Conservation (phyloP, 208 protist species). For the Leishmania major region DNA sequence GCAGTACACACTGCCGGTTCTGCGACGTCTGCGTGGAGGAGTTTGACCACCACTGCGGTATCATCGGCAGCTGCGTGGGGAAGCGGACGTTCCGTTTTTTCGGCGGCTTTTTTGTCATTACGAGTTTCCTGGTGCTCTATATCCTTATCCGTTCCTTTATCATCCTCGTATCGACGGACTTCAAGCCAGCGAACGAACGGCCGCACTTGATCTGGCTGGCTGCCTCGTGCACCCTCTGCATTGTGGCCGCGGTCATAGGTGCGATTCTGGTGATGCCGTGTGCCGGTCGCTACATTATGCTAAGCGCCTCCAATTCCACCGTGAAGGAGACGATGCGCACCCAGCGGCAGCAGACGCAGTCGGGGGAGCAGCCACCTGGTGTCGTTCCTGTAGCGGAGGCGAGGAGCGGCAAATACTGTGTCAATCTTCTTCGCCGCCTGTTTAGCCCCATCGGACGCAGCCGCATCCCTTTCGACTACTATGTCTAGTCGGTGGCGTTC, state of each 20-base stretch:
- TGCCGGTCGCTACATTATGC: slow-evolving; percentile 43
- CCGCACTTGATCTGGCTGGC: slow-evolving; percentile 28
- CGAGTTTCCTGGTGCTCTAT: slow-evolving; percentile 43
- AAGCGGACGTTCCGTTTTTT: slow-evolving; percentile 88
- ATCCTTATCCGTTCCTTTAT: slow-evolving; percentile 48
- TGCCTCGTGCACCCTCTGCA: slow-evolving; percentile 27
- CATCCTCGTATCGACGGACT: slow-evolving; percentile 26
- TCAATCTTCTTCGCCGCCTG: slow-evolving; percentile 41
- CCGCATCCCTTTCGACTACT: slow-evolving; percentile 37
- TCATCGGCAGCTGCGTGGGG: slow-evolving; percentile 80
- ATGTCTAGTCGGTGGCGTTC: slow-evolving; percentile 1
- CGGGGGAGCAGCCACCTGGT: not conserved
- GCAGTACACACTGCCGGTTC: slow-evolving; percentile 76
- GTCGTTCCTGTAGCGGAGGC: slow-evolving; percentile 17
- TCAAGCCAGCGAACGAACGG: slow-evolving; percentile 14
- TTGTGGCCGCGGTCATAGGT: slow-evolving; percentile 19
- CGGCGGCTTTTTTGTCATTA: slow-evolving; percentile 67
- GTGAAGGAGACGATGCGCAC: slow-evolving; percentile 44
- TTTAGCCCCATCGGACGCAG: slow-evolving; percentile 59
- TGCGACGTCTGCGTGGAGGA: slow-evolving; percentile 88
- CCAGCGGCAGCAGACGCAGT: slow-evolving; percentile 11
- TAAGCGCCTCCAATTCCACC: slow-evolving; percentile 49
- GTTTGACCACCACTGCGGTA: slow-evolving; percentile 87
- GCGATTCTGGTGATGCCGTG: slow-evolving; percentile 41
- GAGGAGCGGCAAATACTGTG: slow-evolving; percentile 34